These are phyloP conservation scores for Catenaria anguillulae DNA, from an alignment of 371 early-diverging fungal species.

Conservation along the genomic window DNA sequence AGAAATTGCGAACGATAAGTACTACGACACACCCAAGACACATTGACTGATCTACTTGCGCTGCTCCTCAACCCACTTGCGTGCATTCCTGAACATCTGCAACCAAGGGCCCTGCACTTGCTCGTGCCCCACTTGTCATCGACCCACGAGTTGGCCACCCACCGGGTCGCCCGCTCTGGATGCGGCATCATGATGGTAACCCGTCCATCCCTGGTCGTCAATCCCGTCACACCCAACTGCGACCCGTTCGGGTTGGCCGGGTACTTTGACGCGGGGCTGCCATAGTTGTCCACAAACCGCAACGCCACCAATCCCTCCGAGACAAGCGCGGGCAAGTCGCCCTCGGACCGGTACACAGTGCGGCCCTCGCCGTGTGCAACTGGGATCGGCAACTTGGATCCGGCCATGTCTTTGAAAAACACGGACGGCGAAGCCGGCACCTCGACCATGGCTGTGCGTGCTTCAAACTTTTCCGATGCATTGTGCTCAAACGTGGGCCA, in stretches of 20 bases:
- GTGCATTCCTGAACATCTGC: slow-evolving; percentile 65
- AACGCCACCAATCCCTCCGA: slow-evolving; percentile 39
- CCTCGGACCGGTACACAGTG: slow-evolving; percentile 40
- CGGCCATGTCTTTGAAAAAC: slow-evolving; percentile 82
- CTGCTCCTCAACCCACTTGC: slow-evolving; percentile 66
- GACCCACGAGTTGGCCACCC: slow-evolving; percentile 69
- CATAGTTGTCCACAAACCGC: slow-evolving; percentile 72
- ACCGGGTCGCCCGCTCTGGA: slow-evolving; percentile 80
- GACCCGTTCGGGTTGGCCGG: slow-evolving; percentile 94
- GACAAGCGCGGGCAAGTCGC: slow-evolving; percentile 26
- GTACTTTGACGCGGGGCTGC: slow-evolving; percentile 53
- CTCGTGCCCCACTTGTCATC: slow-evolving; percentile 19
- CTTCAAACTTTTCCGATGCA: slow-evolving; percentile 83
- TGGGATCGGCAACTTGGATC: slow-evolving; percentile 76
- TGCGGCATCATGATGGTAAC: slow-evolving; percentile 94
- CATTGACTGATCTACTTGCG: too few species aligned
- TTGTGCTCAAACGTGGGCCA: slow-evolving; percentile 90
- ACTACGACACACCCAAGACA: too few species aligned
- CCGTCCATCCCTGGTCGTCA: slow-evolving; percentile 67
- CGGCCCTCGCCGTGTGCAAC: slow-evolving; percentile 95
- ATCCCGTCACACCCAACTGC: slow-evolving; percentile 68
- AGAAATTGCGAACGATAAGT: too few species aligned
- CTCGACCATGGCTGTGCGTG: slow-evolving; percentile 66
- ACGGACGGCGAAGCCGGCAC: slow-evolving; percentile 34
- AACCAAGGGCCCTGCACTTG: slow-evolving; percentile 64